Percentiles rank a stretch among this genome's conserved stretches.
Evolutionary conservation across 805 yeast species (phyloP).

Genomic region (Wickerhamomyces canadensis): DNA sequence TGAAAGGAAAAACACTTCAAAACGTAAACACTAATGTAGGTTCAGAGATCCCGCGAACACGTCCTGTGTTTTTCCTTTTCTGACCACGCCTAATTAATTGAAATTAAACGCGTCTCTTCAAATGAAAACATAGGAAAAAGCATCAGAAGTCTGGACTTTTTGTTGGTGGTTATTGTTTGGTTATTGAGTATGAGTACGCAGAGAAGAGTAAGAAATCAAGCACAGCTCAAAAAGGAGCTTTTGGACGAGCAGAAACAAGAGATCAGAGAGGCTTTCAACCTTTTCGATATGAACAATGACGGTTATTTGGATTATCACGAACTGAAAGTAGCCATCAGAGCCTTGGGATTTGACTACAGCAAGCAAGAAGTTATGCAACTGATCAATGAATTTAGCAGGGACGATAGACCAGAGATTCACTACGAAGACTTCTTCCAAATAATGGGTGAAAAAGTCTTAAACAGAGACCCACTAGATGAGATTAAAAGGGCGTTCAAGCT

Average conservation of each 20-base stretch:
- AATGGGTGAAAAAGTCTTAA: slow-evolving; percentile 77
- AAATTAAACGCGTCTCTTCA: not conserved
- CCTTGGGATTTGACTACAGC: slow-evolving; percentile 82
- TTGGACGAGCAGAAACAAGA: slow-evolving; percentile 87
- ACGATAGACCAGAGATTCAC: slow-evolving; percentile 63
- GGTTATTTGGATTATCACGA: slow-evolving; percentile 91
- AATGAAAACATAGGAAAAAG: not conserved
- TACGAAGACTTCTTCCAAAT: slow-evolving; percentile 68
- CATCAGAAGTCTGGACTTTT: too few relatives aligned
- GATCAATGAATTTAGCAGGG: slow-evolving; percentile 76
- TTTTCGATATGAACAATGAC: slow-evolving; percentile 91
- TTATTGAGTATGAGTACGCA: not conserved
- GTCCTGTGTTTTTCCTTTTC: too few relatives aligned
- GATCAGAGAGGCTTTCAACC: slow-evolving; percentile 83
- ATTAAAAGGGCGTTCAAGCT: slow-evolving; percentile 82
- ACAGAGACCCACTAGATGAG: slow-evolving; percentile 91
- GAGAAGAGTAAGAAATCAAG: slow-evolving; percentile 18
- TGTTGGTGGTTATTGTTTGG: too few relatives aligned
- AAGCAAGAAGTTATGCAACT: slow-evolving; percentile 71
- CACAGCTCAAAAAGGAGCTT: slow-evolving; percentile 55
- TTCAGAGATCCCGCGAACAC: too few relatives aligned
- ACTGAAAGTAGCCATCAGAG: slow-evolving; percentile 81
- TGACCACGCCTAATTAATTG: too few relatives aligned
- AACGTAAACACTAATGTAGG: too few relatives aligned
- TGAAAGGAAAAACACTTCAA: not conserved